Evolutionary conservation across 306 rosid genomes (phyloP), one percentile per base, ranked within the genome.

Genomic region (Pachyrhizus erosus): DNA sequence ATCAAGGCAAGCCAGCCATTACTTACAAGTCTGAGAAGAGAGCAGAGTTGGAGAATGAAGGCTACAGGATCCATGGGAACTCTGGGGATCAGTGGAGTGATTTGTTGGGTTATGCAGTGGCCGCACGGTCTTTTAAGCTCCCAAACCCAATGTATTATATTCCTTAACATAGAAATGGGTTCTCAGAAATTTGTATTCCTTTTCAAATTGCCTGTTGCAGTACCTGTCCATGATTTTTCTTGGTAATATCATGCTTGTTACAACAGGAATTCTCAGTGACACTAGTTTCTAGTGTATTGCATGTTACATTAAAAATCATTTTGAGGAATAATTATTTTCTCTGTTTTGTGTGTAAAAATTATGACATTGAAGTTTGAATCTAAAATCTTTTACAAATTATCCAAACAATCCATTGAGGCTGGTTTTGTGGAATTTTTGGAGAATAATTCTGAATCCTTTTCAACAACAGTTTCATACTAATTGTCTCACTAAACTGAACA

Each of bases 81-180:
- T 91, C 93, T 3, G 98, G 98, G 34, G 99, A 96, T 86, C 99
- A 91, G 17, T 96, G 99, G 99, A 96, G 96, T 78, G 98, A 90
- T 86, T 86, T 96, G 84, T 9, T 68, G 89, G 98, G 99, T 57
- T 87, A 37, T 84, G 91, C 98, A 48, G 70, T 88, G 4, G 86
- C 94, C 13, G 69, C 74, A 2, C 85, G 96, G 20, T 93, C 98
- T 58, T 96, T 96, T 76, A 96, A 96, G 79, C 91, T 96, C 76
- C 98, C 99, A 11, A 93, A 93, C 85, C 97, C 98, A 43, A 89
- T 93, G 96, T 96, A 96, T 73, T 92, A 87, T 75, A 88, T 95
- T 70, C 14, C 90, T 51, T 92, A 54, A 73, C 43, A 13, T 33
- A 33, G 45, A 77, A 68, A 54, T 29, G 74, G 61, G 51, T 79